Percentiles rank a stretch among this genome's conserved stretches.
phyloP scores from a whole-genome alignment of 768 basidiomycete species.

The Auricularia auricula-judae region DNA sequence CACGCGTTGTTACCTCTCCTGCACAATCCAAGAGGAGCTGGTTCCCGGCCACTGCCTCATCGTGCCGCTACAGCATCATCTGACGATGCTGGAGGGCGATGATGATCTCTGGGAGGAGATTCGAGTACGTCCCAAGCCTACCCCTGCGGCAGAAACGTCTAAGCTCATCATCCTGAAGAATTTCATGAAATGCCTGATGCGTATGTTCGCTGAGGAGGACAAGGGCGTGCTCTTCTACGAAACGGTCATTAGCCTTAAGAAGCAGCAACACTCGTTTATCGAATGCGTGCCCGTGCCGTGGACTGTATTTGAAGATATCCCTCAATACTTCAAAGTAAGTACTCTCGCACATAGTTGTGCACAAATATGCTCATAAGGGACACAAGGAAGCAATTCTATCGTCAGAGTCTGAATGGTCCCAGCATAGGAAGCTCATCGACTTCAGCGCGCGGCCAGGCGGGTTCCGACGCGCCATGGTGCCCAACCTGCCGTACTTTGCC shows the following conservation, averaged over 20 bases:
- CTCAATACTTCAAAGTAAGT: constrained; percentile 82
- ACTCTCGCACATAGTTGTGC: not conserved
- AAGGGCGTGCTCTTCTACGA: constrained; percentile 95
- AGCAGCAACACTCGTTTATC: constrained; percentile 86
- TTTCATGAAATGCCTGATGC: constrained; percentile 88
- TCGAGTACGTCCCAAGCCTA: constrained; percentile 38
- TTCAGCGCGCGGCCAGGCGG: constrained; percentile 85
- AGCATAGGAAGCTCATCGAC: constrained; percentile 94
- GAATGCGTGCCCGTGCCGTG: constrained; percentile 91
- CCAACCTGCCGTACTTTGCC: constrained; percentile 97
- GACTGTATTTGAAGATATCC: constrained; percentile 75
- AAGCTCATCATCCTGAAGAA: constrained; percentile 29
- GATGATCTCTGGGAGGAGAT: constrained; percentile 99
- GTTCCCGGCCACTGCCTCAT: constrained; percentile 88
- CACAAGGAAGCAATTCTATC: constrained; percentile 81
- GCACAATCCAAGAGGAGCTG: constrained; percentile 81
- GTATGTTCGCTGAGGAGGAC: constrained; percentile 86
- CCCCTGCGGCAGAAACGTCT: not conserved
- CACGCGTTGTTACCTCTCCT: constrained; percentile 81
- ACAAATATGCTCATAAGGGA: not conserved
- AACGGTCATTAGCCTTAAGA: constrained; percentile 76
- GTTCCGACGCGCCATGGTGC: constrained; percentile 89
- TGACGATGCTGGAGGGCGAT: constrained; percentile 85
- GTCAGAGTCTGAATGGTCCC: constrained; percentile 95
- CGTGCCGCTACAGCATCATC: constrained; percentile 89